phyloP scores from a whole-genome alignment of 2,329 filamentous ascomycete species.

The Alternaria sp. region DNA sequence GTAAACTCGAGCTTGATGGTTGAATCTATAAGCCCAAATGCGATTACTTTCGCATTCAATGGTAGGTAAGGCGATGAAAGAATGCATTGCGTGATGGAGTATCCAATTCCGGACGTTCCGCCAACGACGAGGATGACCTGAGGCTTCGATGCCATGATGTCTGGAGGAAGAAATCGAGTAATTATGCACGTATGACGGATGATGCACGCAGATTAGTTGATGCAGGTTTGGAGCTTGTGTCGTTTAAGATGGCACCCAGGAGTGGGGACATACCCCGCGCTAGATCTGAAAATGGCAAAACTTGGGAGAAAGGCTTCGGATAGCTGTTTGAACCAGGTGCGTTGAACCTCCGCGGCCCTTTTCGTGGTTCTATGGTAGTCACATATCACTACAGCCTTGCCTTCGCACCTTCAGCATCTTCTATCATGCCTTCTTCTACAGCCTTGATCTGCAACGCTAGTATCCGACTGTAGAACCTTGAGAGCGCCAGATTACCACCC shows the following conservation, averaged over 20 bases:
- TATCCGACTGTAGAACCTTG: constrained; percentile 59
- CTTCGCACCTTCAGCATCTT: background rate
- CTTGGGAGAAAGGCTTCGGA: background rate
- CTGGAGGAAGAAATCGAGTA: background rate
- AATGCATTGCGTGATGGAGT: constrained; percentile 26
- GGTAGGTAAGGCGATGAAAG: constrained; percentile 11
- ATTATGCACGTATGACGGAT: background rate
- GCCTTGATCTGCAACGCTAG: constrained; percentile 59
- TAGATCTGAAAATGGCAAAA: constrained; percentile 13
- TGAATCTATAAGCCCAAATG: constrained; percentile 17
- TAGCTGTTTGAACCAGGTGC: background rate
- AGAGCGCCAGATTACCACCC: constrained; percentile 54
- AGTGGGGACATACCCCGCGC: constrained; percentile 17
- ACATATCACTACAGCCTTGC: constrained; percentile 7
- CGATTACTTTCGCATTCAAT: constrained; percentile 15
- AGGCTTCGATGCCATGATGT: constrained; percentile 6
- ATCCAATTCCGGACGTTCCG: constrained; percentile 35
- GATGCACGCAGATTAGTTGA: background rate
- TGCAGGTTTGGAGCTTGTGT: constrained; percentile 14
- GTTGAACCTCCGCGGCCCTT: background rate
- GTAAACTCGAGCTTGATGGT: constrained; percentile 16
- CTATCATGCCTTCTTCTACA: constrained; percentile 40
- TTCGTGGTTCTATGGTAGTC: background rate
- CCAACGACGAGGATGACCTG: constrained; percentile 38
- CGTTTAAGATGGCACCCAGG: constrained; percentile 6